phyloP scores from a whole-genome alignment of 441 rosid species.

The Metrosideros polymorpha region DNA sequence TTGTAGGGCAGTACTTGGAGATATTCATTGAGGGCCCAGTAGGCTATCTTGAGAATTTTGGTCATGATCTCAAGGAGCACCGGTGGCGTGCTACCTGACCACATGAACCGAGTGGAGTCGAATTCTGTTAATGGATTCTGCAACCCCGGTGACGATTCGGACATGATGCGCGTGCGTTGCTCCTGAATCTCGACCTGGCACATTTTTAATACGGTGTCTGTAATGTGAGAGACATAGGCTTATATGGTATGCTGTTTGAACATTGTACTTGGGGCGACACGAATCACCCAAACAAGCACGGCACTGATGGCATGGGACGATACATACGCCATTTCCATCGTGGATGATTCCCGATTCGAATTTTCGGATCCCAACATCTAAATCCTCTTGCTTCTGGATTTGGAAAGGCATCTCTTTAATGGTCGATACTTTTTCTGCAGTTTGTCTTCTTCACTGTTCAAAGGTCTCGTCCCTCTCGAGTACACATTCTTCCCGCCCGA shows the following conservation, averaged over 20 bases:
- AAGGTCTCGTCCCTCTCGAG: not conserved
- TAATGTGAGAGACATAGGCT: not conserved
- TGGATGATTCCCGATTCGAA: not conserved
- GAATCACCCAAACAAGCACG: not conserved
- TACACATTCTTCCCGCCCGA: not conserved
- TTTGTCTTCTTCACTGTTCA: not conserved
- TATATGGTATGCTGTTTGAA: not conserved
- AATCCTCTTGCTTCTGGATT: not conserved
- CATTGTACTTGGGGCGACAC: not conserved
- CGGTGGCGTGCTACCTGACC: not conserved
- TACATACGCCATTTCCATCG: not conserved
- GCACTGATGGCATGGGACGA: not conserved
- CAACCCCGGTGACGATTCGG: not conserved
- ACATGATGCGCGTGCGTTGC: not conserved
- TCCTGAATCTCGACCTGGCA: not conserved
- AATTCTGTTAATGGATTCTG: not conserved
- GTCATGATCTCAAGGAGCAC: not conserved
- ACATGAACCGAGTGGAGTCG: not conserved
- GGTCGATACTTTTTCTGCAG: not conserved
- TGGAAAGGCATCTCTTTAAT: not conserved
- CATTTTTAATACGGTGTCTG: not conserved
- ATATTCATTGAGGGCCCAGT: not conserved
- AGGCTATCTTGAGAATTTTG: not conserved
- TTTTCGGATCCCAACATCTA: not conserved
- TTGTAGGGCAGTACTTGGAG: not conserved